Evolutionary conservation across 2,329 filamentous ascomycete genomes (phyloP).

Genomic region (Fusarium euwallaceae): DNA sequence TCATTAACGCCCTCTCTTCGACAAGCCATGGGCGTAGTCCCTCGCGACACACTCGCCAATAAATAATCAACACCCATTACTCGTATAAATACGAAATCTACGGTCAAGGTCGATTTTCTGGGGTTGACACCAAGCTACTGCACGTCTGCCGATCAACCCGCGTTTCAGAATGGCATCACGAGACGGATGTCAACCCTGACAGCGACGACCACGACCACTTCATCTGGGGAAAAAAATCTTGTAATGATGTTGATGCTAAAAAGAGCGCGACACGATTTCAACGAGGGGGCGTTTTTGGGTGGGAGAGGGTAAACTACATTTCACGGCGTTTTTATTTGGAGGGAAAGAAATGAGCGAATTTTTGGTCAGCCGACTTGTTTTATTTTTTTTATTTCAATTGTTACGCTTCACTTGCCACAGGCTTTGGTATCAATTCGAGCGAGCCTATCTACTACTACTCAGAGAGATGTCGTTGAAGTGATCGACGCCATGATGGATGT

Average conservation of each 20-base stretch:
- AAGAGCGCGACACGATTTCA: constrained; percentile 1
- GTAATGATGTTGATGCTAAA: constrained; percentile 1
- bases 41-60: constrained; percentile 38
- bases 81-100: background rate
- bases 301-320: background rate
- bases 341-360: background rate
- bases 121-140: constrained; percentile 19
- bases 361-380: constrained; percentile 2
- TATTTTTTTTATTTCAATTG: background rate
- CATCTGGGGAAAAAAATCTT: background rate
- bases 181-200: background rate
- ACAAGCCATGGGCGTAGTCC: constrained; percentile 39
- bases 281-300: constrained; percentile 24
- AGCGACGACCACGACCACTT: background rate
- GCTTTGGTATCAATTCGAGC: constrained; percentile 4
- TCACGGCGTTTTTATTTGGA: constrained; percentile 16
- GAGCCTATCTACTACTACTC: background rate
- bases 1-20: constrained; percentile 43
- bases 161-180: background rate
- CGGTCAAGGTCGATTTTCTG: background rate
- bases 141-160: constrained; percentile 25
- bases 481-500: background rate
- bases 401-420: constrained; percentile 24
- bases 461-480: background rate
- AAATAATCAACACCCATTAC: constrained; percentile 8